Evolutionary conservation across 1,284 basidiomycete species (phyloP).

Genomic region (Cryptococcus floricola): DNA sequence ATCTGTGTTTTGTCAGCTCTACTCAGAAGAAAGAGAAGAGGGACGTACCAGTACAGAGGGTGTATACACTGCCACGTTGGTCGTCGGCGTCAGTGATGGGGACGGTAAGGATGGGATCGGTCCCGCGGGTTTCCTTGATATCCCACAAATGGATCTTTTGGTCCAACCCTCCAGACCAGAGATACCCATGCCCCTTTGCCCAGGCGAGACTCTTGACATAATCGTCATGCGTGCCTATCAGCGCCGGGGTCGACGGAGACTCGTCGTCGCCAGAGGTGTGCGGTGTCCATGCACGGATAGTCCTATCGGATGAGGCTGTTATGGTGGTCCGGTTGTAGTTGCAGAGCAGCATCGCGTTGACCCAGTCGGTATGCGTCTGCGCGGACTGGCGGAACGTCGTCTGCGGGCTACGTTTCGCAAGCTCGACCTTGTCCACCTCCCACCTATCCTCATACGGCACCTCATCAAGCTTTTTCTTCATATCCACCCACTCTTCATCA

Average conservation of each 20-base stretch:
- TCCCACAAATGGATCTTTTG: slow-evolving; percentile 93
- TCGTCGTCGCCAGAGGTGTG: slow-evolving; percentile 55
- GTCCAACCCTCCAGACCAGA: slow-evolving; percentile 94
- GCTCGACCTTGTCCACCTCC: slow-evolving; percentile 59
- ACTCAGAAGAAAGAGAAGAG: background rate
- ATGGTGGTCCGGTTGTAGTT: slow-evolving; percentile 91
- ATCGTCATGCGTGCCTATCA: slow-evolving; percentile 83
- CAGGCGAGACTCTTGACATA: slow-evolving; percentile 83
- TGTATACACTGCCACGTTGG: slow-evolving; percentile 71
- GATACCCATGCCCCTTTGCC: slow-evolving; percentile 73
- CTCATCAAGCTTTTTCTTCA: slow-evolving; percentile 25
- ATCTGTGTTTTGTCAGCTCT: slow-evolving; percentile 49
- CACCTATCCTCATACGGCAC: slow-evolving; percentile 69
- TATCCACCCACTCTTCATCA: slow-evolving; percentile 20
- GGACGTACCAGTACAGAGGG: slow-evolving; percentile 59
- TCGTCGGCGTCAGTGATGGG: slow-evolving; percentile 34
- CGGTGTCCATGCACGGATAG: slow-evolving; percentile 90
- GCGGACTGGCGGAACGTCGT: slow-evolving; percentile 70
- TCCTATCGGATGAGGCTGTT: slow-evolving; percentile 93
- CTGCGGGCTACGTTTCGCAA: slow-evolving; percentile 17
- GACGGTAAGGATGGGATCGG: slow-evolving; percentile 42
- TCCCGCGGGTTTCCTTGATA: slow-evolving; percentile 54
- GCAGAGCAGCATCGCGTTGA: slow-evolving; percentile 90
- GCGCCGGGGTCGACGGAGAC: slow-evolving; percentile 57
- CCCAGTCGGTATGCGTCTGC: slow-evolving; percentile 89